phyloP scores from a whole-genome alignment of 202 grass and related monocot species.

The Brachypodium distachyon region DNA sequence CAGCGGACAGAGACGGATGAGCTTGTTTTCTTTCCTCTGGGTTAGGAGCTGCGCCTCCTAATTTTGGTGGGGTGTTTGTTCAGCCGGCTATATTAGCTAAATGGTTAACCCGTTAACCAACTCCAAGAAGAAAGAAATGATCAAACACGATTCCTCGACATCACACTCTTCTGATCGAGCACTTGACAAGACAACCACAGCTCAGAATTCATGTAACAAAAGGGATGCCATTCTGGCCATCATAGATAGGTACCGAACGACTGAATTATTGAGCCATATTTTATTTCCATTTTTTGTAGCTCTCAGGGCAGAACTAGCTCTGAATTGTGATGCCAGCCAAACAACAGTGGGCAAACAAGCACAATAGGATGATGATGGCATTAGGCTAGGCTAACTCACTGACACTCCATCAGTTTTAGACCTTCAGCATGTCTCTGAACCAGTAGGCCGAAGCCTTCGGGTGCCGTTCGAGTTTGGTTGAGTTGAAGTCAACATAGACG shows the following conservation, averaged over 20 bases:
- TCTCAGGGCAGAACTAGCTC: background rate
- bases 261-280: background rate
- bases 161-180: background rate
- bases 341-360: background rate
- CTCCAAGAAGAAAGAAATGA: background rate
- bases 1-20: constrained; percentile 6
- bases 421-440: constrained; percentile 59
- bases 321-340: background rate
- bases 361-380: background rate
- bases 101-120: background rate
- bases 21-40: constrained; percentile 7
- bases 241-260: no score
- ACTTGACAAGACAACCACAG: background rate
- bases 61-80: background rate
- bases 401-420: background rate
- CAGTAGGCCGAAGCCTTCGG: constrained; percentile 73
- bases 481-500: constrained; percentile 63
- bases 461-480: constrained; percentile 30
- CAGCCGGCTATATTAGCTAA: background rate
- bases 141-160: background rate
- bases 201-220: background rate
- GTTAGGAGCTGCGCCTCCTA: background rate
- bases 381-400: background rate
- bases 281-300: background rate
- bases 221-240: background rate